Percentiles rank a stretch among this genome's conserved stretches.
Conservation (phyloP, 1,139 yeast genomes). For the Geotrichum siamense region DNA sequence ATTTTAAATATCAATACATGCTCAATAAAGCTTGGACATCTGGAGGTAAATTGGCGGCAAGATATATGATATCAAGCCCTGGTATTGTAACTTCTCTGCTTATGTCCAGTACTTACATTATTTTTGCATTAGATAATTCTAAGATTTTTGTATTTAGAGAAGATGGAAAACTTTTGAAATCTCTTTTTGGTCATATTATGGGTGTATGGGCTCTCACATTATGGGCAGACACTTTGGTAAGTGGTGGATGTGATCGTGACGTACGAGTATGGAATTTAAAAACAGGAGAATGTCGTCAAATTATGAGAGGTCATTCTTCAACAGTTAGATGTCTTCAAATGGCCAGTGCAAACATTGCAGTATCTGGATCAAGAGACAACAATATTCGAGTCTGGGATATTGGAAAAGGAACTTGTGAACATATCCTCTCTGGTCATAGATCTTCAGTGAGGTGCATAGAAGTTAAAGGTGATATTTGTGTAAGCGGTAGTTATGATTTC, state of each 20-base stretch:
- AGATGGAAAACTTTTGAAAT: constrained; percentile 64
- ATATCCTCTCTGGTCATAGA: constrained; percentile 64
- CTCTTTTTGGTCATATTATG: constrained; percentile 83
- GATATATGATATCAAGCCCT: constrained; percentile 34
- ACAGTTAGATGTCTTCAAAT: constrained; percentile 89
- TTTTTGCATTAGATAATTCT: constrained; percentile 40
- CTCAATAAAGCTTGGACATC: constrained; percentile 38
- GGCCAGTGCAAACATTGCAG: constrained; percentile 62
- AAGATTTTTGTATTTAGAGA: constrained; percentile 40
- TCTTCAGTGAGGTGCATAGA: constrained; percentile 74
- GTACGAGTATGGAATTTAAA: constrained; percentile 85
- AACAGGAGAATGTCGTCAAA: constrained; percentile 68
- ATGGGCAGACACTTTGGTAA: constrained; percentile 66
- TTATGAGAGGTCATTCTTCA: constrained; percentile 84
- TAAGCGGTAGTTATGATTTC: constrained; percentile 80
- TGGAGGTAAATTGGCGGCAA: constrained; percentile 39
- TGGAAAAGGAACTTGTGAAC: constrained; percentile 62
- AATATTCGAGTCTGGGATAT: constrained; percentile 91
- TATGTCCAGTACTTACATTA: constrained; percentile 36
- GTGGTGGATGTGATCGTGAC: constrained; percentile 87
- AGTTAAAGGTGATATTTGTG: constrained; percentile 40
- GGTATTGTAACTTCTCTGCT: constrained; percentile 38
- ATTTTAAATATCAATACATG: constrained; percentile 39
- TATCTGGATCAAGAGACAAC: constrained; percentile 85
- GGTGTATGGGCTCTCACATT: constrained; percentile 97